Conservation (phyloP, 805 yeast species). For the Saccharomycopsis olivae region DNA sequence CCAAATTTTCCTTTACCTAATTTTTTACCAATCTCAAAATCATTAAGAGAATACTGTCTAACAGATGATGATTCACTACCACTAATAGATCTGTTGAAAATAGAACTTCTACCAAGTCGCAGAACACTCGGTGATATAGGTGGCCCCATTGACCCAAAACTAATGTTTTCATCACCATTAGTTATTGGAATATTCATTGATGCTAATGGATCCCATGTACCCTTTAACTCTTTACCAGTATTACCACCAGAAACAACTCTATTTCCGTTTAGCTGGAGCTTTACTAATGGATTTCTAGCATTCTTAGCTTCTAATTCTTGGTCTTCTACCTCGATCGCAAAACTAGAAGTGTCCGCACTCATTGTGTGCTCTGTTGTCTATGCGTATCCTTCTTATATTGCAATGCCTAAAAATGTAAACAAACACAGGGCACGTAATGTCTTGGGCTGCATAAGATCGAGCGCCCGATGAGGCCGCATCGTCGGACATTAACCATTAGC, state of each 20-base stretch:
- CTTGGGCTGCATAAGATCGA: too few species aligned
- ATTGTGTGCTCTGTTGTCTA: too few species aligned
- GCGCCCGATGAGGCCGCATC: too few species aligned
- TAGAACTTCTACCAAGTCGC: not conserved
- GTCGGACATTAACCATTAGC: too few species aligned
- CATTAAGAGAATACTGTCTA: slow-evolving; percentile 34
- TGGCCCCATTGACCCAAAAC: slow-evolving; percentile 6
- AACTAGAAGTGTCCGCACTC: too few species aligned
- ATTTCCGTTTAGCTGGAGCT: slow-evolving; percentile 15
- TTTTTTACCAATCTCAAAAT: slow-evolving; percentile 72
- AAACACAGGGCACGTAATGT: too few species aligned
- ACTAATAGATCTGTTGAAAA: not conserved
- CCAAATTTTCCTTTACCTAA: slow-evolving; percentile 94
- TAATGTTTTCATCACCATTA: not conserved
- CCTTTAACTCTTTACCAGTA: not conserved
- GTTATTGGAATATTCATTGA: slow-evolving; percentile 1
- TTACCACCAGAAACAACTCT: slow-evolving; percentile 3
- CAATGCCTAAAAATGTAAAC: too few species aligned
- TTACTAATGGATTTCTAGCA: slow-evolving; percentile 18
- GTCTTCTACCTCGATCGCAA: too few species aligned
- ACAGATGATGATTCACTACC: not conserved
- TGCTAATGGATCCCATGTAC: slow-evolving; percentile 15
- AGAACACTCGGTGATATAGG: slow-evolving; percentile 9
- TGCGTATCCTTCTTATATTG: too few species aligned
- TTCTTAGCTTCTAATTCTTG: too few species aligned